Base-by-base conservation (phyloP, 2,329 filamentous ascomycete genomes). In the Nigrospora osmanthi region DNA sequence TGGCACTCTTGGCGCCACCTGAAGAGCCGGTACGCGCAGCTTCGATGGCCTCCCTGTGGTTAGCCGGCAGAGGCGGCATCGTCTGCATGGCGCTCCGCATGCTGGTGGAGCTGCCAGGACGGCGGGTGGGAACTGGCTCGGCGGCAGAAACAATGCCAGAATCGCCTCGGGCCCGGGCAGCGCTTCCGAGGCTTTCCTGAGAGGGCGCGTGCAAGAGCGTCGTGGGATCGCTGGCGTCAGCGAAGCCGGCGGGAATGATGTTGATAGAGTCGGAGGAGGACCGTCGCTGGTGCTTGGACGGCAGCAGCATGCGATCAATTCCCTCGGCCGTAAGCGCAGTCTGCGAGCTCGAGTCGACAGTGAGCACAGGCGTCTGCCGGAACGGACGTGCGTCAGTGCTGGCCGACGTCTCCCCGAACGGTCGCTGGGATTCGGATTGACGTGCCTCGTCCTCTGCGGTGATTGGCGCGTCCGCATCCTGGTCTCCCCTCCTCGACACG, bases 11-110 rank as follows among this genome's bases (percentile, higher is more conserved):
- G 35, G 58, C 59, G 54, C 71, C 60, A 58, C 75, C 56, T 49
- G 73, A 67, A 6, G 79, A 80, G 17, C 70, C 68, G 28, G 75
- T 72, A 49, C 81, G 83, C 35, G 87, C 88, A 40, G 88, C 87
- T 56, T 91, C 84, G 54, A 96, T 95, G 47, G 78, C 83, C 65
- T 93, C 80, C 54, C 81, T 87, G 62, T 95, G 89, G 61, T 96
- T 90, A 12, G 72, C 55, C 35, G 90, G 91, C 47, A 96, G 72
- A 31, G 89, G 89, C 34, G 89, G 89, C 70, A 68, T 59, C 30
- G 67, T 62, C 33, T 66, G 62, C 2, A 63, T 49, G 11, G 66
- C 66, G 33, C 56, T 60, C 30, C 64, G 78, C 38, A 76, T 74
- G 63, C 89, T 95, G 34, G 78, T 71, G 36, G 87, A 76, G 62